Percentiles rank a stretch among this genome's conserved stretches.
Evolutionary conservation across 176 grass and related monocot genomes (phyloP).

Genomic region (Ensete glaucum): DNA sequence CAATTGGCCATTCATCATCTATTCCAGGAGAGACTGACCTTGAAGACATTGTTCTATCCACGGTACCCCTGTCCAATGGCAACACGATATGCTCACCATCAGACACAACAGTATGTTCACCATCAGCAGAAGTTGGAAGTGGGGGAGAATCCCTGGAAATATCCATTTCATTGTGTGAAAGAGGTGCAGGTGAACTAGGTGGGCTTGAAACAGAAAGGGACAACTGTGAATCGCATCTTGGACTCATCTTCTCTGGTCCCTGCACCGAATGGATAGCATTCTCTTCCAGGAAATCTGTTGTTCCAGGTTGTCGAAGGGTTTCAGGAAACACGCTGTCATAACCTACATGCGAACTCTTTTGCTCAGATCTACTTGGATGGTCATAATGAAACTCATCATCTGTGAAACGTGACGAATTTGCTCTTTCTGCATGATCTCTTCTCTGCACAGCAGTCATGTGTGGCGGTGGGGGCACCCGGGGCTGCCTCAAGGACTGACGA

Average conservation of each 20-base stretch:
- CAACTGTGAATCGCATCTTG: slow-evolving; percentile 65
- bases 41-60: slow-evolving; percentile 39
- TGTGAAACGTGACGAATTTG: slow-evolving; percentile 36
- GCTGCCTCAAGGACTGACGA: slow-evolving; percentile 54
- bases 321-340: slow-evolving; percentile 62
- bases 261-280: slow-evolving; percentile 35
- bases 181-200: slow-evolving; percentile 64
- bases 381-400: slow-evolving; percentile 27
- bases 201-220: slow-evolving; percentile 88
- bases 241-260: slow-evolving; percentile 41
- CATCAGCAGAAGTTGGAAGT: slow-evolving; percentile 89
- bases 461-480: slow-evolving; percentile 61
- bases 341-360: slow-evolving; percentile 33
- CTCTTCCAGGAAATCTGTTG: slow-evolving; percentile 23
- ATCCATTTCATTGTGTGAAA: slow-evolving; percentile 95
- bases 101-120: slow-evolving; percentile 51
- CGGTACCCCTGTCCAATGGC: slow-evolving; percentile 30
- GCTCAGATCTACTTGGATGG: slow-evolving; percentile 39
- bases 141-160: slow-evolving; percentile 81
- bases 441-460: slow-evolving; percentile 40
- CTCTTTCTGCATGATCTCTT: slow-evolving; percentile 36
- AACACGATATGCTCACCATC: slow-evolving; percentile 44
- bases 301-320: slow-evolving; percentile 27
- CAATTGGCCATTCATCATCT: slow-evolving; percentile 65
- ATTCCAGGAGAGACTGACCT: slow-evolving; percentile 44